A percentile compares a stretch with the other conserved stretches of the same genome.
Evolutionary conservation across 2,329 filamentous ascomycete genomes (phyloP).

Genomic region (Dactylellina leptospora): DNA sequence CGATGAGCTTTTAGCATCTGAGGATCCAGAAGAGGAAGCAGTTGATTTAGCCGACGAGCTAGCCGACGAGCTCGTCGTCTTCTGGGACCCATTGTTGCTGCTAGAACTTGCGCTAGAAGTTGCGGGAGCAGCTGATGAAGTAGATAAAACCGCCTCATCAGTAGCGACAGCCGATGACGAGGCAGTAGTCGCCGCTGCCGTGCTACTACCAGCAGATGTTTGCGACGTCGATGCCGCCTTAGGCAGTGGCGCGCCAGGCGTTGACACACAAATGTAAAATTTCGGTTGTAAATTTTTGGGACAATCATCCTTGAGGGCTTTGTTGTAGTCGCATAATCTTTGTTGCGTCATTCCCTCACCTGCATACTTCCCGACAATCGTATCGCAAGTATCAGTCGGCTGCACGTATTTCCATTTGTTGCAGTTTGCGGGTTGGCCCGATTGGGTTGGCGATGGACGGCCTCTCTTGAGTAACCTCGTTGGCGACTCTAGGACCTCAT

Average conservation of each 20-base stretch:
- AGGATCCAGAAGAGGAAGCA: background rate
- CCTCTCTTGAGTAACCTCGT: background rate
- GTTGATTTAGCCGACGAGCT: background rate
- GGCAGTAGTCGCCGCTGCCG: background rate
- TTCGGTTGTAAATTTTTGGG: background rate
- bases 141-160: background rate
- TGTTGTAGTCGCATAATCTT: background rate
- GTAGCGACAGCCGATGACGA: no score
- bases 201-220: background rate
- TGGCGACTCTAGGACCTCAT: background rate
- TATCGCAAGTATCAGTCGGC: background rate
- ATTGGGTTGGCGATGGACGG: conserved; percentile 1
- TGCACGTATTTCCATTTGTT: conserved; percentile 15
- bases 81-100: background rate
- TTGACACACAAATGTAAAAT: conserved; percentile 17
- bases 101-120: background rate
- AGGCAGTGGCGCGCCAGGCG: background rate
- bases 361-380: background rate
- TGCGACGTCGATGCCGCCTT: background rate
- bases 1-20: background rate
- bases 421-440: conserved; percentile 15
- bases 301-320: background rate
- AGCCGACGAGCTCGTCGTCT: background rate
- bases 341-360: conserved; percentile 1
- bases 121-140: background rate